These are phyloP conservation scores for Dictyostelium capitatum DNA, from an alignment of 78 protist species.

Conservation along the genomic window DNA sequence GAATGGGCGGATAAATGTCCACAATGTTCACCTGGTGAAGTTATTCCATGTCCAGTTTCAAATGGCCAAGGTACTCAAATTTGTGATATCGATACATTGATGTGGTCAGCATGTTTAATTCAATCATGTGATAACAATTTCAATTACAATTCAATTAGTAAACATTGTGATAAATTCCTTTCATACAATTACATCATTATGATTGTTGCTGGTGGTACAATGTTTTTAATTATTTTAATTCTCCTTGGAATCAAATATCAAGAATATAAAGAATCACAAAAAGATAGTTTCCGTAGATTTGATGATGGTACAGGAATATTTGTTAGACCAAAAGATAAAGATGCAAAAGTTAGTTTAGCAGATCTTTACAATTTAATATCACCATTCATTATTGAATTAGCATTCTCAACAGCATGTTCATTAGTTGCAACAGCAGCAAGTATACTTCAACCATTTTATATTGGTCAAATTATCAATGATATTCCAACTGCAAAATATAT, in stretches of 20 bases:
- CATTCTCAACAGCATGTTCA: constrained; percentile 57
- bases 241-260: constrained; percentile 5
- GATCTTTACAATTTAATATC: constrained; percentile 46
- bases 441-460: constrained; percentile 72
- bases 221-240: background rate
- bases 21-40: constrained; percentile 49
- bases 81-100: background rate
- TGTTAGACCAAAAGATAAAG: constrained; percentile 12
- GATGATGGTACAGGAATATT: constrained; percentile 20
- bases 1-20: constrained; percentile 47
- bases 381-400: constrained; percentile 43
- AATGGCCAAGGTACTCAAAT: constrained; percentile 50
- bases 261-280: constrained; percentile 18
- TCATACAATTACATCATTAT: constrained; percentile 69
- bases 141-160: constrained; percentile 50
- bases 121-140: constrained; percentile 39
- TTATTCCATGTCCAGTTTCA: constrained; percentile 11
- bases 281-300: background rate
- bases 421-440: constrained; percentile 52
- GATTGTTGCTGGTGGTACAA: constrained; percentile 76
- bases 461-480: constrained; percentile 74
- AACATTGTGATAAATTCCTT: constrained; percentile 35
- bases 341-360: constrained; percentile 43
- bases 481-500: constrained; percentile 62
- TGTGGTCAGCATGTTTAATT: constrained; percentile 45